Base-by-base conservation (phyloP, 345 rosid genomes). In the Dipteronia sinensis region DNA sequence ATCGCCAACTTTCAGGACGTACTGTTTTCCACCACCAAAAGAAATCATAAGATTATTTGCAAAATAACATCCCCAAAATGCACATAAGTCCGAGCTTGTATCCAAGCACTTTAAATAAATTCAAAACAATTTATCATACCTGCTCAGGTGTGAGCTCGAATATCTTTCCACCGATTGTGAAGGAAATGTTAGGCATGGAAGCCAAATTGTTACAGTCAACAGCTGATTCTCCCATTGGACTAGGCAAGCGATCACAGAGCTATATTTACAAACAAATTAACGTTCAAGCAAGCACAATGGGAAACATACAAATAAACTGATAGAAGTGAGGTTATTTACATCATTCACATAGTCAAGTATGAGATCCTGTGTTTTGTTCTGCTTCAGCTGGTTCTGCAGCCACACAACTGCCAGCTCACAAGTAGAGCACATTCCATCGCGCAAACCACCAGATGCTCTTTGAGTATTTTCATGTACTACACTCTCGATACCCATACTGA, bases 341-440 rank as follows among this genome's bases (percentile, higher is more conserved):
- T 90, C 80, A 78, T 92, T 87, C 27, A 83, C 86, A 76, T 89
- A 92, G 67, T 78, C 64, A 11, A 92, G 80, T 79, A 92, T 83
- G 27, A 4, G 76, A 13, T 90, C 91, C 77, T 82, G 81, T 4
- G 97, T 86, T 80, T 82, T 76, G 77, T 92, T 92, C 80, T 83
- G 90, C 80, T 23, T 83, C 55, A 92, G 77, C 83, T 90, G 88
- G 85, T 83, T 87, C 73, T 89, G 89, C 84, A 89, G 82, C 94
- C 97, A 92, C 29, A 90, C 84, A 76, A 90, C 89, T 6, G 94
- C 77, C 92, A 89, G 84, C 90, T 89, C 89, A 79, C 97, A 92
- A 73, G 88, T 55, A 19, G 90, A 70, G 58, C 97, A 92, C 88
- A 84, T 87, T 34, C 81, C 88, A 80, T 84, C 90, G 53, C 19